These are phyloP conservation scores for Cephalotrichum gorgonifer DNA, from an alignment of 2,329 filamentous ascomycete species.

Conservation along the genomic window DNA sequence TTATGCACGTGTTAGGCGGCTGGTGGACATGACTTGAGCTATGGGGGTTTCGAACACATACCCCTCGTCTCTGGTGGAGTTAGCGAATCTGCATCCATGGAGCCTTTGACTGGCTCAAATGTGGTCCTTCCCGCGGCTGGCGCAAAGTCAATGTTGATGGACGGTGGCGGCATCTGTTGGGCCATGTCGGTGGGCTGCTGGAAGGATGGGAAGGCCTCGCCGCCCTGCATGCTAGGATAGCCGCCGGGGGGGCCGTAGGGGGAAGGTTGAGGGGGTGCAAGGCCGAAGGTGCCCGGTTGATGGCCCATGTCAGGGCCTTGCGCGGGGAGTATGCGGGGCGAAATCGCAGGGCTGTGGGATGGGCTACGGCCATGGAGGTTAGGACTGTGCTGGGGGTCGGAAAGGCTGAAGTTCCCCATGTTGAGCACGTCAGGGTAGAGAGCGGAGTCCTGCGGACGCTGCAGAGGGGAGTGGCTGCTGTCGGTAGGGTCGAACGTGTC, in stretches of 20 bases:
- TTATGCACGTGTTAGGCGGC: not conserved
- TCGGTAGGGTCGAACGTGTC: slow-evolving; percentile 70
- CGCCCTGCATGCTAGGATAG: slow-evolving; percentile 3
- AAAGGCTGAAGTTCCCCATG: slow-evolving; percentile 72
- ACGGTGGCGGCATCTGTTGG: slow-evolving; percentile 79
- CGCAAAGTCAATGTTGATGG: slow-evolving; percentile 89
- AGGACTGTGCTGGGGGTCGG: slow-evolving; percentile 57
- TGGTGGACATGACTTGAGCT: not conserved
- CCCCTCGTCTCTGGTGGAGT: slow-evolving; percentile 64
- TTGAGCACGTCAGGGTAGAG: slow-evolving; percentile 22
- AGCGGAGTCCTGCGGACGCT: slow-evolving; percentile 60
- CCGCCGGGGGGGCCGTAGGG: slow-evolving; percentile 1
- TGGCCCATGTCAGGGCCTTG: slow-evolving; percentile 42
- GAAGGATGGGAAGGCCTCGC: slow-evolving; percentile 43
- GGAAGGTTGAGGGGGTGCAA: slow-evolving; percentile 23
- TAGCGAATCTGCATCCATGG: slow-evolving; percentile 66
- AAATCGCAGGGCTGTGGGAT: slow-evolving; percentile 61
- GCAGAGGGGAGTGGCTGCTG: slow-evolving; percentile 67
- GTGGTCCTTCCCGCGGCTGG: slow-evolving; percentile 47
- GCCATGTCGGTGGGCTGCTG: slow-evolving; percentile 48
- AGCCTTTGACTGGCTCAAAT: slow-evolving; percentile 47
- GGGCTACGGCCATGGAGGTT: slow-evolving; percentile 64
- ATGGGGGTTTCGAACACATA: slow-evolving; percentile 21
- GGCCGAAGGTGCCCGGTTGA: slow-evolving; percentile 29
- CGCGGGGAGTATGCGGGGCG: slow-evolving; percentile 49